Base-by-base conservation (phyloP, 2,329 filamentous ascomycete species). In the Alternaria brassicicola region DNA sequence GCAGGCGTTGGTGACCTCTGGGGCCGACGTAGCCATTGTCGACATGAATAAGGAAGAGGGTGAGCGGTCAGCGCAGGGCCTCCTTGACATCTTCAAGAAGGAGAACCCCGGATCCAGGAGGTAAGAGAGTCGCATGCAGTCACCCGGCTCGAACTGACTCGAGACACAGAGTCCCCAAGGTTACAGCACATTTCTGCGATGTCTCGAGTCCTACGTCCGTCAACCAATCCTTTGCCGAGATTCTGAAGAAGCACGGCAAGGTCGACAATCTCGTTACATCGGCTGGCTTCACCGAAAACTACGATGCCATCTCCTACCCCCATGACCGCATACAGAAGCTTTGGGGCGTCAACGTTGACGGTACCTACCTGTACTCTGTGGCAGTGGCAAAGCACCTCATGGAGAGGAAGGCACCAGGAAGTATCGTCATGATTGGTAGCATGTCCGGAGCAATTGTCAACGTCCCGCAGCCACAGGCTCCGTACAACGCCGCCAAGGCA, bases 211-310 rank as follows among this genome's bases (percentile, higher is more conserved):
- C 89, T 21, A 86, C 88, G 47, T 94, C 91, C 6, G 93, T 97
- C 62, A 88, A 90, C 57, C 78, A 82, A 30, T 90, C 90, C 68
- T 84, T 97, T 66, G 81, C 83, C 35, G 89, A 92, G 60, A 85
- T 94, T 65, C 75, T 94, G 49, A 76, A 81, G 47, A 79, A 85
- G 58, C 93, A 97, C 76, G 89, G 89, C 78, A 89, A 90, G 78
- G 92, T 97, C 68, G 93, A 97, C 80, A 89, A 92, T 78, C 85
- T 98, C 25, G 93, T 98, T 70, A 97, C 94, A 25, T 96, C 92
- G n/a, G 94, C 94, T 48, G 94, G 94, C 43, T 97, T 98, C 81
- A 95, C 92, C 13, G 94, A 97, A 82, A 97, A 97, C 82, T 96
- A 93, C 73, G 90, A 96, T 71, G 94, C 94, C 45, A 90, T 93